These are phyloP conservation scores for Henckelia pumila DNA, from an alignment of 257 asterid species.

Conservation along the genomic window DNA sequence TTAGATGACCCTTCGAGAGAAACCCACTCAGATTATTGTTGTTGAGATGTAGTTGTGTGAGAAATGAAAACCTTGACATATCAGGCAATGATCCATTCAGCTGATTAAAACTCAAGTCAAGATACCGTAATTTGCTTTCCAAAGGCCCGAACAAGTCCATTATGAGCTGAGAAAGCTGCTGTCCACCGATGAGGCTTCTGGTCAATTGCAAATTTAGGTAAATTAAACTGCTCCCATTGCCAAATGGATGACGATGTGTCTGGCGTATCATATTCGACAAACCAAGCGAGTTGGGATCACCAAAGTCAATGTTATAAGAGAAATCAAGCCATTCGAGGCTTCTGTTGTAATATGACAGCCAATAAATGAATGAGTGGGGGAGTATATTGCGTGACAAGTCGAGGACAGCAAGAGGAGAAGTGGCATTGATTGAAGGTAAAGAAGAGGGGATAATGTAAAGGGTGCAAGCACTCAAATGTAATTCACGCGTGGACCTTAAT, in stretches of 20 bases:
- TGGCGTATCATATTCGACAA: constrained; percentile 22
- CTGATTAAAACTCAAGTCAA: not conserved
- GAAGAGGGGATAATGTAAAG: not conserved
- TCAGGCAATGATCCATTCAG: constrained; percentile 3
- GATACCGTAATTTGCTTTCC: not conserved
- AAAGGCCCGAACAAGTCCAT: not conserved
- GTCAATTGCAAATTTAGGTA: not conserved
- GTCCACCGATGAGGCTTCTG: not conserved
- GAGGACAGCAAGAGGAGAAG: not conserved
- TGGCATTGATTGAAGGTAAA: not conserved
- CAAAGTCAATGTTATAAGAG: not conserved
- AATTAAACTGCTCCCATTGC: too few relatives aligned
- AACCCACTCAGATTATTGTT: too few relatives aligned
- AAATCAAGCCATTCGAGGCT: constrained; percentile 10
- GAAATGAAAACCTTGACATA: not conserved
- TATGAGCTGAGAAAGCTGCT: not conserved
- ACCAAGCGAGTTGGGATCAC: constrained; percentile 5
- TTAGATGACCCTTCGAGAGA: not conserved
- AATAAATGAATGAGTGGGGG: not conserved
- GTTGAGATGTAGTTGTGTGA: not conserved
- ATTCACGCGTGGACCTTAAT: not conserved
- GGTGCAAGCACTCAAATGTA: not conserved
- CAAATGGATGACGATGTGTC: not conserved
- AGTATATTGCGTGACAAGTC: not conserved
- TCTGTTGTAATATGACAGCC: constrained; percentile 23